Conservation (phyloP, 2,329 filamentous ascomycete genomes). For the Dothistroma pini region DNA sequence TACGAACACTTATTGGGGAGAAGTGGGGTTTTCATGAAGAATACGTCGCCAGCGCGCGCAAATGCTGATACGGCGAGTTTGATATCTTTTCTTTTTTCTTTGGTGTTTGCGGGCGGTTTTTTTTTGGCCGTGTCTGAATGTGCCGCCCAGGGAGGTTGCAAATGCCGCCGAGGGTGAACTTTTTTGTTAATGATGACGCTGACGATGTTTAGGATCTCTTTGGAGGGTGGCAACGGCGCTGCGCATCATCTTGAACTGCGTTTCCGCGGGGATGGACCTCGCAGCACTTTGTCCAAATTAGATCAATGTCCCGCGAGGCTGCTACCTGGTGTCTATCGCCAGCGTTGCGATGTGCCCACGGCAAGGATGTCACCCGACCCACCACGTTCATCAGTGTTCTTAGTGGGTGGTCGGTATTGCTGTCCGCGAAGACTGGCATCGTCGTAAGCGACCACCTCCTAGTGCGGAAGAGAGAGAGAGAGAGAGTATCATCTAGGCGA, state of each 20-base stretch:
- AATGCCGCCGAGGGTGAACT: constrained; percentile 14
- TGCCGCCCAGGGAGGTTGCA: constrained; percentile 16
- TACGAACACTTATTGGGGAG: constrained; percentile 23
- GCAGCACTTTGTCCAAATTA: constrained; percentile 41
- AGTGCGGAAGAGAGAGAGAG: constrained; percentile 24
- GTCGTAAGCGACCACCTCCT: constrained; percentile 43
- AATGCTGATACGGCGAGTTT: constrained; percentile 20
- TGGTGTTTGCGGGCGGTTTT: constrained; percentile 17
- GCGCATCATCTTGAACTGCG: constrained; percentile 39
- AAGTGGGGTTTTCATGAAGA: constrained; percentile 10
- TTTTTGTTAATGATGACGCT: constrained; percentile 14
- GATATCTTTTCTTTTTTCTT: constrained; percentile 16
- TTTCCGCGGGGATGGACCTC: constrained; percentile 43
- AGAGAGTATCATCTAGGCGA: constrained; percentile 18
- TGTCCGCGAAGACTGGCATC: constrained; percentile 39
- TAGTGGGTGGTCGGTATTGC: constrained; percentile 41
- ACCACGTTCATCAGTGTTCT: constrained; percentile 43
- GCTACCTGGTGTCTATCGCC: constrained; percentile 39
- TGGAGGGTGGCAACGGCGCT: constrained; percentile 25
- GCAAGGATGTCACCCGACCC: constrained; percentile 41
- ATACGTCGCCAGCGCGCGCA: constrained; percentile 16
- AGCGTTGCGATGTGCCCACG: constrained; percentile 39
- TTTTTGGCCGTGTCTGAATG: constrained; percentile 11
- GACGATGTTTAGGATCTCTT: constrained; percentile 17
- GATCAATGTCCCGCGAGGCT: constrained; percentile 43